Evolutionary conservation across 192 early-diverging fungal genomes (phyloP).

Genomic region (Kappamyces sp.): DNA sequence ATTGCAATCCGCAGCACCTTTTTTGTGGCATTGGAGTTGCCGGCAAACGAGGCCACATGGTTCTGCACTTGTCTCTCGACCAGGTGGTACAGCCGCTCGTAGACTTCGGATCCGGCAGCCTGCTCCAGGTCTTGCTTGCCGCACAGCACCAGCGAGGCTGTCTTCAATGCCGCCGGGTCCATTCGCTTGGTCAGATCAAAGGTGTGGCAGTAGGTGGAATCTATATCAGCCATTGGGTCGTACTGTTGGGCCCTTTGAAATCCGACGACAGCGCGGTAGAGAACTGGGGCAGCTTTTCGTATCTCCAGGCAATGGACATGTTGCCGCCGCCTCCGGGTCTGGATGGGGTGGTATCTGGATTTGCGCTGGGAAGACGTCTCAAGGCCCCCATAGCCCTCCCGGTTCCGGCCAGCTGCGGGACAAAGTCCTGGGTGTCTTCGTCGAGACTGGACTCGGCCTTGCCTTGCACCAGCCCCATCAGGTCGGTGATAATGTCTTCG

Average conservation of each 20-base stretch:
- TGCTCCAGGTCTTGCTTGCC: constrained; percentile 12
- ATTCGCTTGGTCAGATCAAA: constrained; percentile 86
- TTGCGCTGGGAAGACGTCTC: constrained; percentile 1
- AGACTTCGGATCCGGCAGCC: constrained; percentile 6
- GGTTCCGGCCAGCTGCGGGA: constrained; percentile 16
- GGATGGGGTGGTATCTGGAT: background rate
- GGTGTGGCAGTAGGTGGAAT: constrained; percentile 64
- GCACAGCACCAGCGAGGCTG: constrained; percentile 19
- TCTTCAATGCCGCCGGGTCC: constrained; percentile 48
- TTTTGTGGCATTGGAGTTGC: no score
- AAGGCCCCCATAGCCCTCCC: constrained; percentile 23
- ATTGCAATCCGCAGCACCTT: constrained; percentile 71
- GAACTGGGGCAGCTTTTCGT: constrained; percentile 74
- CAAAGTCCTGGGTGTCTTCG: constrained; percentile 38
- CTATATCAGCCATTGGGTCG: constrained; percentile 15
- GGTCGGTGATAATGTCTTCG: constrained; percentile 49
- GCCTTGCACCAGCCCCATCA: constrained; percentile 59
- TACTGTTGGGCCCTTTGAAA: constrained; percentile 13
- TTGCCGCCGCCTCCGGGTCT: constrained; percentile 39
- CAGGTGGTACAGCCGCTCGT: constrained; percentile 24
- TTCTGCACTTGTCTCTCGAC: no score
- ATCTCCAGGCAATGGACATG: constrained; percentile 94
- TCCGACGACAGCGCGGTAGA: constrained; percentile 18
- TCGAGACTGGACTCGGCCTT: constrained; percentile 37
- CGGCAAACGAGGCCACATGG: no score